Conservation (phyloP, 495 filamentous ascomycete genomes). For the Penicillium cinerascens region DNA sequence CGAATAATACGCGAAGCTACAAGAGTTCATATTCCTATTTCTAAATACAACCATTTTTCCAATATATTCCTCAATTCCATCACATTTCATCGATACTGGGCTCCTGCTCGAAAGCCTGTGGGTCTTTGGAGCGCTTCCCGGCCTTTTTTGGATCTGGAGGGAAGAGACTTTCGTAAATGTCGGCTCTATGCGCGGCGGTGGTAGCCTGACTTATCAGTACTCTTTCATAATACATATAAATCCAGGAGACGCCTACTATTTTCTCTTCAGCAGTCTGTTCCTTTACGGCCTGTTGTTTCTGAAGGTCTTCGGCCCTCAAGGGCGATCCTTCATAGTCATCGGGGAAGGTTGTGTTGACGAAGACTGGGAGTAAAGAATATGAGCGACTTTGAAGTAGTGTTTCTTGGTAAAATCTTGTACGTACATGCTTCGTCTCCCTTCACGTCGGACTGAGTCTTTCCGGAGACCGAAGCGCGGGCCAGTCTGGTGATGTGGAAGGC, state of each 20-base stretch:
- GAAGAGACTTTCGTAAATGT: slow-evolving; percentile 16
- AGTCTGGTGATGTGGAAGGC: slow-evolving; percentile 3
- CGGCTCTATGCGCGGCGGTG: slow-evolving; percentile 10
- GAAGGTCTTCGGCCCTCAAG: slow-evolving; percentile 6
- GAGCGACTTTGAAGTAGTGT: background rate
- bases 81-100: slow-evolving; percentile 16
- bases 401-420: background rate
- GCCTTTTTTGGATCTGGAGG: background rate
- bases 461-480: slow-evolving; percentile 4
- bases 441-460: slow-evolving; percentile 2
- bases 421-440: slow-evolving; percentile 15
- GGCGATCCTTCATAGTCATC: slow-evolving; percentile 16
- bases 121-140: background rate
- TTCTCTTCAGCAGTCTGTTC: background rate
- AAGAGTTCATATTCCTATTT: background rate
- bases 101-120: slow-evolving; percentile 6
- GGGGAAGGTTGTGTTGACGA: slow-evolving; percentile 14
- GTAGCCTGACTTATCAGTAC: slow-evolving; percentile 10
- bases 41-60: background rate
- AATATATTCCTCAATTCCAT: background rate
- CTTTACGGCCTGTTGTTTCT: background rate
- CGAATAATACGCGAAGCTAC: background rate
- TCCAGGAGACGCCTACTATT: background rate
- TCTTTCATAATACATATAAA: background rate
- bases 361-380: slow-evolving; percentile 1